phyloP scores from a whole-genome alignment of 768 basidiomycete species.

The Suillus brevipes region DNA sequence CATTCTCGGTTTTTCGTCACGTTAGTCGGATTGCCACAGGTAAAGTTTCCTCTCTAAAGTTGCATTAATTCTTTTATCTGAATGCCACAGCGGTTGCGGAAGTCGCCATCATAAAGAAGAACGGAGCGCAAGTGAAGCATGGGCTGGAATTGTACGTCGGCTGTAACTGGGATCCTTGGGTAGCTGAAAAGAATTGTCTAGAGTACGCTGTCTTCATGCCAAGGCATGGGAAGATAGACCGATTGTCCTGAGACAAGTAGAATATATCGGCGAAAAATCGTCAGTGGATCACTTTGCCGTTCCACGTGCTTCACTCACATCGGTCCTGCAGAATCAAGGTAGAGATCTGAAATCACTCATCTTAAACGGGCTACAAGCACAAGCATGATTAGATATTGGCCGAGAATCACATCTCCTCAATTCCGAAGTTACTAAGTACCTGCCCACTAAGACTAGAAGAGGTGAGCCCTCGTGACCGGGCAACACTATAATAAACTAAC shows the following conservation, averaged over 20 bases:
- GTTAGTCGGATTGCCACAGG: conserved; percentile 76
- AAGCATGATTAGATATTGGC: conserved; percentile 60
- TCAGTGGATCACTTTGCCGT: conserved; percentile 36
- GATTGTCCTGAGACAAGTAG: conserved; percentile 81
- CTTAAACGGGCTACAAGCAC: neutral
- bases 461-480: conserved; percentile 35
- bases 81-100: conserved; percentile 66
- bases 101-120: conserved; percentile 63
- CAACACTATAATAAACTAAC: conserved; percentile 8
- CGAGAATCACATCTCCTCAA: conserved; percentile 65
- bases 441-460: conserved; percentile 63
- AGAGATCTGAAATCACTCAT: neutral
- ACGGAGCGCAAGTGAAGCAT: conserved; percentile 67
- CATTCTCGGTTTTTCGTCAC: conserved; percentile 70
- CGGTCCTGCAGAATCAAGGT: conserved; percentile 26
- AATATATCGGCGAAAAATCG: conserved; percentile 93
- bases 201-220: conserved; percentile 74
- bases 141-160: conserved; percentile 70
- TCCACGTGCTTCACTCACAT: conserved; percentile 1
- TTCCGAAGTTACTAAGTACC: conserved; percentile 56
- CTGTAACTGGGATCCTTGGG: neutral
- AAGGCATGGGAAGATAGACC: conserved; percentile 93
- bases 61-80: conserved; percentile 9
- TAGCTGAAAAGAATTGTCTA: conserved; percentile 26
- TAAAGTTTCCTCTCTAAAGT: conserved; percentile 22